Evolutionary conservation across 805 yeast species (phyloP), one percentile per base, ranked within the genome.

Genomic region (Candida oleophila): DNA sequence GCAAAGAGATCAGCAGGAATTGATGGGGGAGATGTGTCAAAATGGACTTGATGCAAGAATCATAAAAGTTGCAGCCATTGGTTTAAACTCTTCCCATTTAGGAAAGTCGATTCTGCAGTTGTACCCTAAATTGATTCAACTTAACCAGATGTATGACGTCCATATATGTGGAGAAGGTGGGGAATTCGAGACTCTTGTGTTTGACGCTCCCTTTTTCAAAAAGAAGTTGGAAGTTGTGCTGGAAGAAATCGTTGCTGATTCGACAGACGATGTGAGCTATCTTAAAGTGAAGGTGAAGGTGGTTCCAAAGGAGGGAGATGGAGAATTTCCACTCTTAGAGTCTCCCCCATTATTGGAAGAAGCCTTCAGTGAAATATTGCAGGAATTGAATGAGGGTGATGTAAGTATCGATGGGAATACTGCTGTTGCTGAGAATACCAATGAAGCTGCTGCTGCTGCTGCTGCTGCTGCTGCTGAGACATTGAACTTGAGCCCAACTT

Each of bases 111-210:
- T 94, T 38, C 78, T 73, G 3, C 78, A 87, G 50, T 69, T 85
- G 52, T 78, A 76, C 46, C 86, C 89, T 1, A 76, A 69, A 0
- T 64, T 94, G 60, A 52, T 71, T 11, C 69, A 70, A 35, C 68
- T 91, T 49, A 85, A 90, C 61, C 49, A 61, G 8, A 67, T 71
- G 63, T 91, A 80, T 65, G 96, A 91, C 2, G 87, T 91, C 12
- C 97, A 92, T 62, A 82, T 94, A 0, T 94, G 99, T 69, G 99
- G 99, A 12, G 99, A 94, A 71, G 99, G 99, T 30, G 99, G 99
- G 1, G 99, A 94, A 64, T 94, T 89, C 64, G 99, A 94, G 63
- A 85, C 97, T 0, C 69, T 92, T 54, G 98, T 92, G 2, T 71
- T 94, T 22, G 97, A 94, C 64, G 89, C 95, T 1, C 96, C 96